Conservation (phyloP, 2,329 filamentous ascomycete genomes). For the Hymenoscyphus occultus region DNA sequence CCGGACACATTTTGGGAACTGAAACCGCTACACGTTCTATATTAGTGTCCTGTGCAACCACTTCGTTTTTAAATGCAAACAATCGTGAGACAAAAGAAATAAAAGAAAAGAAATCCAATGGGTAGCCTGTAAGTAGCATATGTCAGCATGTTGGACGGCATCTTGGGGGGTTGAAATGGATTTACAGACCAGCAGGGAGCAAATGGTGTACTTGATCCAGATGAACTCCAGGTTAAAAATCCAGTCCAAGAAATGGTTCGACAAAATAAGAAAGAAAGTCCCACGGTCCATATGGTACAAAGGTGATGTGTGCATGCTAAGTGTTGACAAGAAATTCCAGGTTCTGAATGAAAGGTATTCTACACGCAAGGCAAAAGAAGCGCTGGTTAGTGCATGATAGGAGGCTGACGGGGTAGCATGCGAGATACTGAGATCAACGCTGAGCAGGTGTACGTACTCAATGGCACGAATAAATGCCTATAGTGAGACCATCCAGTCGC, state of each 20-base stretch:
- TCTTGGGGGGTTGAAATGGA: neutral
- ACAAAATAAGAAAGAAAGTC: neutral
- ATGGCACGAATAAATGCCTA: constrained; percentile 32
- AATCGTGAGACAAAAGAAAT: constrained; percentile 20
- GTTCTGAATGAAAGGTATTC: constrained; percentile 13
- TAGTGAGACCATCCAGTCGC: constrained; percentile 16
- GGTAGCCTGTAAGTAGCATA: neutral
- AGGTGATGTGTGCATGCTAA: neutral
- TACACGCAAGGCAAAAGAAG: constrained; percentile 25
- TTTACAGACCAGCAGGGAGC: constrained; percentile 19
- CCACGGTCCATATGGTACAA: neutral
- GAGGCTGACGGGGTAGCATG: constrained; percentile 24
- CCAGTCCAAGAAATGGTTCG: constrained; percentile 8
- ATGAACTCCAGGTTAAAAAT: neutral
- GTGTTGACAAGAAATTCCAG: neutral
- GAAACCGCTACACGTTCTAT: constrained; percentile 33
- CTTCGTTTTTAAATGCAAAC: constrained; percentile 21
- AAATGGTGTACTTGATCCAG: neutral
- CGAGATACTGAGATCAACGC: constrained; percentile 29
- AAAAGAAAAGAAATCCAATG: constrained; percentile 21
- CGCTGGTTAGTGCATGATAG: constrained; percentile 33
- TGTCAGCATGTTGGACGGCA: constrained; percentile 22
- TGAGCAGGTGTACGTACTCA: constrained; percentile 36
- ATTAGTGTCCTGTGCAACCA: constrained; percentile 37
- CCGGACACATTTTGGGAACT: constrained; percentile 28